Percentiles rank a stretch among this genome's conserved stretches.
phyloP scores from a whole-genome alignment of 139 green algal species.

The Chlorella sp. region DNA sequence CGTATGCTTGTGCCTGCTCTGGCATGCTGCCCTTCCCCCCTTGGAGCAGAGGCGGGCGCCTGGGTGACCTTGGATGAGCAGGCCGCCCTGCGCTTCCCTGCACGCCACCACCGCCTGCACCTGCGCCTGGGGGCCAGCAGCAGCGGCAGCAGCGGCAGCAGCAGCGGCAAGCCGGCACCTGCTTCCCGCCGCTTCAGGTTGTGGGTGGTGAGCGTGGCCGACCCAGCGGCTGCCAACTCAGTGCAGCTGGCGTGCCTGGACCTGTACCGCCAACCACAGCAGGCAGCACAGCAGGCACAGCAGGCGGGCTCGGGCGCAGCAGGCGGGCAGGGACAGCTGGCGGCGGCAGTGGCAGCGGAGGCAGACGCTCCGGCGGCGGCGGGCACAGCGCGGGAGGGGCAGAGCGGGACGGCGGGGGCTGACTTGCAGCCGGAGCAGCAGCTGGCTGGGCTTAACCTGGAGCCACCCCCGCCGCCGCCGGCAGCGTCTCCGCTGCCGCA shows the following conservation, averaged over 20 bases:
- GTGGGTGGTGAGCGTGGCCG: slow-evolving; percentile 47
- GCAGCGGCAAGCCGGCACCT: neutral
- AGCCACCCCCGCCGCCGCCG: neutral
- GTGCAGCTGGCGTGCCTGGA: slow-evolving; percentile 74
- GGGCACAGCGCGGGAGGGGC: neutral
- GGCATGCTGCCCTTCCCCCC: neutral
- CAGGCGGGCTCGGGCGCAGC: neutral
- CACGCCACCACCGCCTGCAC: slow-evolving; percentile 44
- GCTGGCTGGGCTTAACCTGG: neutral
- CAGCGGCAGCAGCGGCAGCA: neutral
- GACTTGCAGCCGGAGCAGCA: neutral
- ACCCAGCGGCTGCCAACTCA: slow-evolving; percentile 68
- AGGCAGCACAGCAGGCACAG: neutral
- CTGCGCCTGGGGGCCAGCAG: slow-evolving; percentile 36
- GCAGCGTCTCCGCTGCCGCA: neutral
- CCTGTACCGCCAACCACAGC: slow-evolving; percentile 47
- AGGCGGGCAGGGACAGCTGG: neutral
- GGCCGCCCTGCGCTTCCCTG: slow-evolving; percentile 52
- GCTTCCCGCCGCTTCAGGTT: slow-evolving; percentile 56
- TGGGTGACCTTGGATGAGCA: slow-evolving; percentile 59
- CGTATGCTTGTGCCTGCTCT: neutral
- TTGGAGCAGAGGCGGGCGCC: neutral
- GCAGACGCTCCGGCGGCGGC: neutral
- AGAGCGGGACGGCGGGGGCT: neutral
- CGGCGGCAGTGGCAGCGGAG: neutral